A percentile compares a stretch with the other conserved stretches of the same genome.
Evolutionary conservation across 2,329 filamentous ascomycete genomes (phyloP).

Genomic region (Aspergillus floridensis): DNA sequence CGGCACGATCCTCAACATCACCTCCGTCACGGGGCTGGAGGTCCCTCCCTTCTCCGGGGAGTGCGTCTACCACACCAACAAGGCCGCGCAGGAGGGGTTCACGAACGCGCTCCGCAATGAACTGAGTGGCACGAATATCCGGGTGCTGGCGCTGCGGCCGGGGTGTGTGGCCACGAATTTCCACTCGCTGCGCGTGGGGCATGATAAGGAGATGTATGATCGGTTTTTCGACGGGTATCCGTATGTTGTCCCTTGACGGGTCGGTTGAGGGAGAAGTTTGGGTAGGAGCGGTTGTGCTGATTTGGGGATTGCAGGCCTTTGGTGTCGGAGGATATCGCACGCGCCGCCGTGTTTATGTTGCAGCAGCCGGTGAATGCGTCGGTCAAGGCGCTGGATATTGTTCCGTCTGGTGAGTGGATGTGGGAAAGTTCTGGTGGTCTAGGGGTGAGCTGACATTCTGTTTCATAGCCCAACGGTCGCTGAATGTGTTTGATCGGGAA

Average conservation of each 20-base stretch:
- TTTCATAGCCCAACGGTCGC: conserved; percentile 26
- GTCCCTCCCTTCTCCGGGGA: conserved; percentile 51
- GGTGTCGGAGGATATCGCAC: conserved; percentile 44
- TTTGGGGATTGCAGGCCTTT: conserved; percentile 27
- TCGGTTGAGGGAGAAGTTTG: background rate
- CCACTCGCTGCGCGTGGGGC: conserved; percentile 47
- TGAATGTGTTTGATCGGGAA: conserved; percentile 31
- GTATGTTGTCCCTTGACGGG: conserved; percentile 2
- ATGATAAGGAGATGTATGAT: conserved; percentile 44
- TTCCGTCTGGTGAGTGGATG: conserved; percentile 36
- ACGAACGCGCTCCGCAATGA: conserved; percentile 51
- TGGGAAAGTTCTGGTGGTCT: no score
- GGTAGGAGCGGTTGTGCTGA: no score
- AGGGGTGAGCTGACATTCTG: no score
- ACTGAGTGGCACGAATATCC: conserved; percentile 46
- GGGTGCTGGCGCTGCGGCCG: conserved; percentile 48
- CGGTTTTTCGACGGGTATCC: conserved; percentile 48
- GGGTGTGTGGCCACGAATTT: conserved; percentile 52
- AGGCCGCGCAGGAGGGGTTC: conserved; percentile 50
- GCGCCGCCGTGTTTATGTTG: conserved; percentile 46
- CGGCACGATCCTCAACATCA: conserved; percentile 51
- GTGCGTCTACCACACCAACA: conserved; percentile 50
- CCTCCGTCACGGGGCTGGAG: conserved; percentile 48
- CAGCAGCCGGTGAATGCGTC: conserved; percentile 40
- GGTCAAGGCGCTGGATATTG: conserved; percentile 49